A percentile compares a stretch with the other conserved stretches of the same genome.
These are phyloP conservation scores for Chalciporus pseudorubinellus DNA, from an alignment of 768 basidiomycete species.

Conservation along the genomic window DNA sequence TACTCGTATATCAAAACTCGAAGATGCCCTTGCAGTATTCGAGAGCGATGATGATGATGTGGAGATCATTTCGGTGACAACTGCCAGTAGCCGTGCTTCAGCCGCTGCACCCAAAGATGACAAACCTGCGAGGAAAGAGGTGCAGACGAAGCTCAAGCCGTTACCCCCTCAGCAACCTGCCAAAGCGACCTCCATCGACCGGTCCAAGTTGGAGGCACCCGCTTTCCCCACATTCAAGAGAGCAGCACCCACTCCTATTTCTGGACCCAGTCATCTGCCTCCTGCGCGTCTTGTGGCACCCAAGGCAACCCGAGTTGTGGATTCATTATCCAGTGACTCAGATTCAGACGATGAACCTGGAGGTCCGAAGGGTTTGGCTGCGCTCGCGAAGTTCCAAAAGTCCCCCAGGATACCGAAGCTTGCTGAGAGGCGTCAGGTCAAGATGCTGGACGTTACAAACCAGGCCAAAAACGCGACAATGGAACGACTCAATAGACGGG, in stretches of 20 bases:
- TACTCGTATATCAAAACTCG: constrained; percentile 60
- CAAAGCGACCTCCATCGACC: constrained; percentile 18
- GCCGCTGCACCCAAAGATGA: constrained; percentile 8
- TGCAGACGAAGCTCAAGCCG: constrained; percentile 20
- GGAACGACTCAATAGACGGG: constrained; percentile 52
- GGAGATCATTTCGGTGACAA: constrained; percentile 46
- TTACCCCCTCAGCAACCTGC: constrained; percentile 11
- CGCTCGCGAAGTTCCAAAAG: constrained; percentile 58
- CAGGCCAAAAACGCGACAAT: constrained; percentile 41
- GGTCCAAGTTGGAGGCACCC: constrained; percentile 37
- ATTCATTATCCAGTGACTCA: constrained; percentile 42
- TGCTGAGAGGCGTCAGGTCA: constrained; percentile 59
- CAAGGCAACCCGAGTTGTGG: constrained; percentile 7
- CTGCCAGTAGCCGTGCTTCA: constrained; percentile 12
- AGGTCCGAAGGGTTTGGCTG: constrained; percentile 45
- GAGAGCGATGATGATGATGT: constrained; percentile 62
- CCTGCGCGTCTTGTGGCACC: constrained; percentile 11
- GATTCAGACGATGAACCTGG: constrained; percentile 48
- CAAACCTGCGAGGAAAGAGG: constrained; percentile 20
- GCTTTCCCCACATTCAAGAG: constrained; percentile 45
- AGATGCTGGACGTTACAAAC: constrained; percentile 55
- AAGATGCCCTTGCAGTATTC: constrained; percentile 64
- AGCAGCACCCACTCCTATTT: constrained; percentile 22
- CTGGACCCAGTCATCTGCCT: constrained; percentile 34
- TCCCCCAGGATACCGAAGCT: constrained; percentile 59